A percentile compares a stretch with the other conserved stretches of the same genome.
Evolutionary conservation across 495 filamentous ascomycete species (phyloP).

Genomic region (Hypomontagnella monticulosa): DNA sequence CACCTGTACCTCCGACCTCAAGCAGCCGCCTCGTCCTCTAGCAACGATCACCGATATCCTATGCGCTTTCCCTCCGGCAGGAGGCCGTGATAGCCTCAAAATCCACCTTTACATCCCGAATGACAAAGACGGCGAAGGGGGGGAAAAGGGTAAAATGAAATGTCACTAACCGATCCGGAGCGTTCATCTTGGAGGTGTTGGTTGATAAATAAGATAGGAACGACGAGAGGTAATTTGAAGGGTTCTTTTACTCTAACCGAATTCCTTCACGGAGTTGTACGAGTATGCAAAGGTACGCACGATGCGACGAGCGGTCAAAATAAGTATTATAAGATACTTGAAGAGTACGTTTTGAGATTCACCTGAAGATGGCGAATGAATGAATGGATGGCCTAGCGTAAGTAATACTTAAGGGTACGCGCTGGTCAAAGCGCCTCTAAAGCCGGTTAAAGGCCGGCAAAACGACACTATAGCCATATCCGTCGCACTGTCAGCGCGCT

Average conservation of each 20-base stretch:
- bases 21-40: neutral
- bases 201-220: neutral
- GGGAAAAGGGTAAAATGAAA: constrained; percentile 5
- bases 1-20: too few relatives aligned
- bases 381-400: too few relatives aligned
- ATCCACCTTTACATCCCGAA: neutral
- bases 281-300: too few relatives aligned
- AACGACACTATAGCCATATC: too few relatives aligned
- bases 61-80: constrained; percentile 8
- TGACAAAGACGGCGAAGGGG: neutral
- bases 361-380: too few relatives aligned
- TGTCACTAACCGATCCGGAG: constrained; percentile 70
- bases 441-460: too few relatives aligned
- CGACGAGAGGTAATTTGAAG: neutral
- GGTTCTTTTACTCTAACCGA: neutral
- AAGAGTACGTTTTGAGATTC: too few relatives aligned
- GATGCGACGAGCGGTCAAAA: too few relatives aligned
- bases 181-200: constrained; percentile 67
- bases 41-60: neutral
- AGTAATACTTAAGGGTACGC: too few relatives aligned
- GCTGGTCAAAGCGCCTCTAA: too few relatives aligned
- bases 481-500: too few relatives aligned
- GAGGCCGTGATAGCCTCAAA: neutral
- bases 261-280: neutral
- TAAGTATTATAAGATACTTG: too few relatives aligned